Conservation (phyloP, 176 grass and related monocot species). For the Ensete glaucum region DNA sequence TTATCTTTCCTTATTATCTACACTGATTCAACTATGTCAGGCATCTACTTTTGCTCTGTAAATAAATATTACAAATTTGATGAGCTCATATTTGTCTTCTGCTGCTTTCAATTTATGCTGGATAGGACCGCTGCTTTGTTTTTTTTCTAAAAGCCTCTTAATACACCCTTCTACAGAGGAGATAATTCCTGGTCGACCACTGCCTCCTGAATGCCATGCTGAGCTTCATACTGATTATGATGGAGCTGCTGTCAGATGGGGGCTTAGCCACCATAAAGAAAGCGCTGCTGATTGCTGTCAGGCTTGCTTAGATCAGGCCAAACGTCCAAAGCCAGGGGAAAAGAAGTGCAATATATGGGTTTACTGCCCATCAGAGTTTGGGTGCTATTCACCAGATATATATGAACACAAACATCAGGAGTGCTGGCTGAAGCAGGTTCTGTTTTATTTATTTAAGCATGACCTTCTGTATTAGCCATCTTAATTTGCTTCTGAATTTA, state of each 20-base stretch:
- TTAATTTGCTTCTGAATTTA: no score
- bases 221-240: slow-evolving; percentile 37
- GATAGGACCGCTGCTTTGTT: neutral
- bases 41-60: slow-evolving; percentile 13
- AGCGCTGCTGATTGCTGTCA: slow-evolving; percentile 83
- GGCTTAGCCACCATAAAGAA: slow-evolving; percentile 81
- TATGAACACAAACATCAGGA: slow-evolving; percentile 98
- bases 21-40: neutral
- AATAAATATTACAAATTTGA: slow-evolving; percentile 32
- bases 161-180: neutral
- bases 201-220: slow-evolving; percentile 7
- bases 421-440: slow-evolving; percentile 94
- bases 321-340: slow-evolving; percentile 64
- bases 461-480: no score
- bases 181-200: slow-evolving; percentile 5
- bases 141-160: neutral
- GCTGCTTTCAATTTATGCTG: neutral
- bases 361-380: slow-evolving; percentile 88
- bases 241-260: slow-evolving; percentile 78
- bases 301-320: slow-evolving; percentile 82
- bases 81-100: slow-evolving; percentile 53
- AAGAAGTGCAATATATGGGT: slow-evolving; percentile 93
- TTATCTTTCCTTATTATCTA: neutral
- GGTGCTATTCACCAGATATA: slow-evolving; percentile 81
- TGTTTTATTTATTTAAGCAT: no score